A percentile compares a stretch with the other conserved stretches of the same genome.
Evolutionary conservation across 495 filamentous ascomycete species (phyloP).

Genomic region (Penicilliopsis zonata): DNA sequence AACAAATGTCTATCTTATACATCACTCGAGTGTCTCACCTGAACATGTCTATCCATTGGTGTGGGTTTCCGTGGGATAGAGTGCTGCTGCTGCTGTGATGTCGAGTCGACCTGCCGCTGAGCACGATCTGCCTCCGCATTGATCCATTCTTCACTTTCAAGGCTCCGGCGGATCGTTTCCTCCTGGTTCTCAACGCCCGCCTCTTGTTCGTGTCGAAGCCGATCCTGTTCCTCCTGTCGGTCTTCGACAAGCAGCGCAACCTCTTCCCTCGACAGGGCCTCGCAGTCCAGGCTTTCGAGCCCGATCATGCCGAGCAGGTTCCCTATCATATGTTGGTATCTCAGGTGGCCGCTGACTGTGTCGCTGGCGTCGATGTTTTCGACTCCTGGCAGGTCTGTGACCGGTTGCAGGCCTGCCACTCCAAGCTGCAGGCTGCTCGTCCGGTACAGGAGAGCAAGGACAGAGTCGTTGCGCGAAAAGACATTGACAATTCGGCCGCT

Average conservation of each 20-base stretch:
- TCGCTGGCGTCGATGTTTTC: conserved; percentile 69
- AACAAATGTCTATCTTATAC: too few species aligned
- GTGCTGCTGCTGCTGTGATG: neutral
- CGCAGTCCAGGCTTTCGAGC: conserved; percentile 47
- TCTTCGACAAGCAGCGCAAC: conserved; percentile 45
- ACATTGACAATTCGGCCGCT: conserved; percentile 66
- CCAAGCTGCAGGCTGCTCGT: conserved; percentile 65
- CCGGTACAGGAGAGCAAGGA: conserved; percentile 68
- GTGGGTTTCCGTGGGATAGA: neutral
- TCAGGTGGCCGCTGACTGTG: conserved; percentile 57
- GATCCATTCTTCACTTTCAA: neutral
- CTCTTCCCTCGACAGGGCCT: conserved; percentile 47
- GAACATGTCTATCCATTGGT: too few species aligned
- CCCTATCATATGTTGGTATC: conserved; percentile 58
- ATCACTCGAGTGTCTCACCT: too few species aligned
- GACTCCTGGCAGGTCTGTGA: conserved; percentile 52
- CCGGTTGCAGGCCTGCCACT: conserved; percentile 59
- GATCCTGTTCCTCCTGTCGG: conserved; percentile 34
- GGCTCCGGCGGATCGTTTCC: neutral
- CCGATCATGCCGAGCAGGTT: conserved; percentile 56
- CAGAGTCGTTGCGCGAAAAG: conserved; percentile 63
- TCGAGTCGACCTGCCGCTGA: neutral
- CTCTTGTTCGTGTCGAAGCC: conserved; percentile 34
- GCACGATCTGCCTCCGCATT: neutral
- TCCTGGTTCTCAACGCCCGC: conserved; percentile 27